A percentile compares a stretch with the other conserved stretches of the same genome.
phyloP scores from a whole-genome alignment of 2,329 filamentous ascomycete species.

The Curvularia sp. region DNA sequence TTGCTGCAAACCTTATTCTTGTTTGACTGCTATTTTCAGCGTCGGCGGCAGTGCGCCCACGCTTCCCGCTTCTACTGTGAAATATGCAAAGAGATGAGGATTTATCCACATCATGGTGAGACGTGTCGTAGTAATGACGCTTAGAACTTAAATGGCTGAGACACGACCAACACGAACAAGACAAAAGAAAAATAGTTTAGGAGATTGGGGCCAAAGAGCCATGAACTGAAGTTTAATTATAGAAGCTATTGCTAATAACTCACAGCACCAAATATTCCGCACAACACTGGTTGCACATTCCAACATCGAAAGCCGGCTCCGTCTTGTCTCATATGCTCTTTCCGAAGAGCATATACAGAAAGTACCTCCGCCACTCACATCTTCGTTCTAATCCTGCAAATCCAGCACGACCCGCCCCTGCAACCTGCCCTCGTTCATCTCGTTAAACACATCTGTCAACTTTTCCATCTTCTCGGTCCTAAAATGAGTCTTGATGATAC shows the following conservation, averaged over 20 bases:
- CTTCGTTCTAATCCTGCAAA: conserved; percentile 30
- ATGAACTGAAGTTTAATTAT: too few relatives aligned
- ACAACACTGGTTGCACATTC: neutral
- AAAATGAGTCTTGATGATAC: conserved; percentile 58
- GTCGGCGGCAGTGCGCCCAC: neutral
- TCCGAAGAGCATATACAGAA: neutral
- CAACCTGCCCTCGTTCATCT: conserved; percentile 57
- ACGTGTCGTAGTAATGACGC: neutral
- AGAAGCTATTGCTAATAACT: too few relatives aligned
- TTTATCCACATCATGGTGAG: neutral
- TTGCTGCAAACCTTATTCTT: neutral
- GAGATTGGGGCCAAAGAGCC: too few relatives aligned
- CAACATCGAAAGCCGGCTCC: neutral
- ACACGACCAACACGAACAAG: neutral
- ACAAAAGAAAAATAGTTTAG: neutral
- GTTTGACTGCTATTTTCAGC: neutral
- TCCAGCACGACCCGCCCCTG: conserved; percentile 59
- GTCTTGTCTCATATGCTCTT: too few relatives aligned
- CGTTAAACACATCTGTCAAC: conserved; percentile 55
- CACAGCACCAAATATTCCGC: too few relatives aligned
- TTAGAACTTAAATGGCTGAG: neutral
- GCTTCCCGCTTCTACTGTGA: too few relatives aligned
- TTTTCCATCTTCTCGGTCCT: conserved; percentile 57
- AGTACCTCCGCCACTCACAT: neutral
- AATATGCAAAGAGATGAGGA: neutral